A percentile compares a stretch with the other conserved stretches of the same genome.
These are phyloP conservation scores for Dictyostelium capitatum DNA, from an alignment of 78 protist genomes.

Conservation along the genomic window DNA sequence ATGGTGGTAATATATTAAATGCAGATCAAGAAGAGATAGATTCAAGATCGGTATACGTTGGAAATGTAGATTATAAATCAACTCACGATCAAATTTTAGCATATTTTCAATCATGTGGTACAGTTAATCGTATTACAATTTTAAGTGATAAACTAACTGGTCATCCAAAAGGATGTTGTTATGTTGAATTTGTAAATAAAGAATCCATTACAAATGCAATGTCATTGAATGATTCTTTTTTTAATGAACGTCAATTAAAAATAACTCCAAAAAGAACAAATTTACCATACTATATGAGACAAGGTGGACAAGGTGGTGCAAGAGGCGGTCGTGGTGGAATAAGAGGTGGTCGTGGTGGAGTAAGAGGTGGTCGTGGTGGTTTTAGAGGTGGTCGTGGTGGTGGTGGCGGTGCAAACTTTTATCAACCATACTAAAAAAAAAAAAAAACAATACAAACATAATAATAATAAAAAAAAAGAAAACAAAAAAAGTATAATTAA, in stretches of 20 bases:
- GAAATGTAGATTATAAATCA: slow-evolving; percentile 90
- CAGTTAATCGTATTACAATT: slow-evolving; percentile 90
- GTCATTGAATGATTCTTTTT: slow-evolving; percentile 74
- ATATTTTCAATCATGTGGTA: slow-evolving; percentile 90
- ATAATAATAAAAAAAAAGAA: slow-evolving; percentile 1
- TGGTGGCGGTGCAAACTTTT: slow-evolving; percentile 1
- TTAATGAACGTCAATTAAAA: slow-evolving; percentile 88
- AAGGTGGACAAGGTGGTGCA: slow-evolving; percentile 50
- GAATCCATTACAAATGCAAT: slow-evolving; percentile 84
- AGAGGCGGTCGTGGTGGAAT: slow-evolving; percentile 50
- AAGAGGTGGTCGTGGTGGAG: slow-evolving; percentile 18
- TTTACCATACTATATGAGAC: slow-evolving; percentile 51
- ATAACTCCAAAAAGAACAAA: slow-evolving; percentile 82
- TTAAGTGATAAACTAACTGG: slow-evolving; percentile 88
- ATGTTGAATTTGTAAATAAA: slow-evolving; percentile 84
- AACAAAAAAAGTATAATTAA: background rate
- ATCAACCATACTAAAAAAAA: slow-evolving; percentile 56
- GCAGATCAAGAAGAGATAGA: slow-evolving; percentile 86
- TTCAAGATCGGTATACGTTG: slow-evolving; percentile 90
- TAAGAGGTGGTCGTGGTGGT: slow-evolving; percentile 50
- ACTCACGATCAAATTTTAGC: slow-evolving; percentile 91
- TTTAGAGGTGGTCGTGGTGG: slow-evolving; percentile 43
- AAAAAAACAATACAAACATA: slow-evolving; percentile 3
- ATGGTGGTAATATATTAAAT: background rate
- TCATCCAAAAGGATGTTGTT: slow-evolving; percentile 93